A percentile compares a stretch with the other conserved stretches of the same genome.
These are phyloP conservation scores for Tephrocybe sp. DNA, from an alignment of 768 basidiomycete genomes.

Conservation along the genomic window DNA sequence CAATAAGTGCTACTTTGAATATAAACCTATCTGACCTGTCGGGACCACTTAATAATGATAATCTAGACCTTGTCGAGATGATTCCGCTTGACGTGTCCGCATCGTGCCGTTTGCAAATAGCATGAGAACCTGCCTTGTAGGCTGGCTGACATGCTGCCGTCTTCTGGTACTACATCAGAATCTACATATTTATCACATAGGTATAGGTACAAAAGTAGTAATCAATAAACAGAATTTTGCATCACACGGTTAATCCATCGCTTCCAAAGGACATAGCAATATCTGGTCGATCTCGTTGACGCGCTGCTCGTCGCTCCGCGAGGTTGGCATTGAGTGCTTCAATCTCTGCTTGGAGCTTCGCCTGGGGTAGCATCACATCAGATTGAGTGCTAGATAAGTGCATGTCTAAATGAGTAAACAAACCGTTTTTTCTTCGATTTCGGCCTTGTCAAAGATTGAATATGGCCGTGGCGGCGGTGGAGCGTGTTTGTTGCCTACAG, in stretches of 20 bases:
- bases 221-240: background rate
- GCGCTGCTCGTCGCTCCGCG: slow-evolving; percentile 39
- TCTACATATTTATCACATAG: no score
- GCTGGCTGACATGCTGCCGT: no score
- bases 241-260: slow-evolving; percentile 9
- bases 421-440: slow-evolving; percentile 59
- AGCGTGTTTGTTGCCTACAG: slow-evolving; percentile 43
- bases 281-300: slow-evolving; percentile 14
- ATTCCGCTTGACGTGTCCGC: no score
- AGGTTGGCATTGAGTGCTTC: slow-evolving; percentile 51
- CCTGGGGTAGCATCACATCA: slow-evolving; percentile 30
- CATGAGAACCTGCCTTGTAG: no score
- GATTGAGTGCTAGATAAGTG: background rate
- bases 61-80: no score
- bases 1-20: no score
- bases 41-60: no score
- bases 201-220: background rate
- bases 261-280: slow-evolving; percentile 7
- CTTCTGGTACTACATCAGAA: no score
- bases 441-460: slow-evolving; percentile 58
- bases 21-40: no score
- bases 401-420: slow-evolving; percentile 20
- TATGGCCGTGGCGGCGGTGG: slow-evolving; percentile 45
- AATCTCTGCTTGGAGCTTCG: slow-evolving; percentile 59
- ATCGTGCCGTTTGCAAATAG: no score